phyloP scores from a whole-genome alignment of 768 basidiomycete species.

The Mycena galopus region DNA sequence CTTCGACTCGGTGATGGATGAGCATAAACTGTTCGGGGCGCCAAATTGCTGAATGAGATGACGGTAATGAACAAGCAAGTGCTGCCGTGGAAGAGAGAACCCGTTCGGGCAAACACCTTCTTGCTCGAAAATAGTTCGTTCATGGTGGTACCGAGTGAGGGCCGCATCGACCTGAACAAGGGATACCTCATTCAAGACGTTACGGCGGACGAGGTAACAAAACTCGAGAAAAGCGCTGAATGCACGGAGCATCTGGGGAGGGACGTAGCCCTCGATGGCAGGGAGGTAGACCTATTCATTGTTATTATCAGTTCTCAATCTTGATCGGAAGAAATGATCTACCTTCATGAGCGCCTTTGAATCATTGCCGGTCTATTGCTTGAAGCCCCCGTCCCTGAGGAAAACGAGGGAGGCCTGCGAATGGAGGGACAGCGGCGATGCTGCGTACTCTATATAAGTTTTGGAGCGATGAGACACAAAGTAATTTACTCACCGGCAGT shows the following conservation, averaged over 20 bases:
- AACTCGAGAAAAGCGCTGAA: background rate
- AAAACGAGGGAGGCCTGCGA: background rate
- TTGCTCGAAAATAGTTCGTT: background rate
- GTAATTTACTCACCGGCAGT: background rate
- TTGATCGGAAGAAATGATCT: background rate
- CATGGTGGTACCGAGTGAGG: background rate
- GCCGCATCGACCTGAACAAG: background rate
- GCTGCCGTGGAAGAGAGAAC: background rate
- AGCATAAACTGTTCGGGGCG: background rate
- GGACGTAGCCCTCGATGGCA: no score
- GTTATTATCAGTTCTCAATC: no score
- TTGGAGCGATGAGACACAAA: fast-evolving
- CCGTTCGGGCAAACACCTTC: background rate
- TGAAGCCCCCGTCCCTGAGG: background rate
- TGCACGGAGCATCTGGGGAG: background rate
- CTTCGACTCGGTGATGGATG: background rate
- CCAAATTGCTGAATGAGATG: background rate
- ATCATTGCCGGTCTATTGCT: background rate
- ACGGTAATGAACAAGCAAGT: background rate
- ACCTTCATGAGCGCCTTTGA: background rate
- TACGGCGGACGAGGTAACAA: background rate
- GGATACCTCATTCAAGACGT: background rate
- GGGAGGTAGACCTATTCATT: no score
- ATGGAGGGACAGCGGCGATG: background rate
- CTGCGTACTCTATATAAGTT: no score